Conservation (phyloP, 78 protist genomes). For the Chrysochromulina parva region DNA sequence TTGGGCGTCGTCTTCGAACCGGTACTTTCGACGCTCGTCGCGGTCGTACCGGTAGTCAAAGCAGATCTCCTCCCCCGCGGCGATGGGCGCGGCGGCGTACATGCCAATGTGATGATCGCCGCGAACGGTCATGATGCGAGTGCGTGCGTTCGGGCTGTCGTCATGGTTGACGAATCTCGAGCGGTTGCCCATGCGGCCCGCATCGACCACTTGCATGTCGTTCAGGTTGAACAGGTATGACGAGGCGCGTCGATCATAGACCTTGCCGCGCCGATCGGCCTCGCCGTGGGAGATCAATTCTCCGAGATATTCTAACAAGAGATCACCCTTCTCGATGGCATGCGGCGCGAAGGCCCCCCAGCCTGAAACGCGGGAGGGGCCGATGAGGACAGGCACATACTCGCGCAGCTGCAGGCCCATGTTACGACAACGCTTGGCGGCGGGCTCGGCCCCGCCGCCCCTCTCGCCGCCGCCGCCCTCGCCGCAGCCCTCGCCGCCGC, state of each 20-base stretch:
- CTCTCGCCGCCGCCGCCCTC: not conserved
- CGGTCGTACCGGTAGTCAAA: not conserved
- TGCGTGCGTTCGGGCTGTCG: not conserved
- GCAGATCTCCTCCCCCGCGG: not conserved
- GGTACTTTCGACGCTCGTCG: not conserved
- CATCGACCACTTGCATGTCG: not conserved
- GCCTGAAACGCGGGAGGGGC: not conserved
- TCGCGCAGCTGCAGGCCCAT: not conserved
- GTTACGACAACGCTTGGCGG: not conserved
- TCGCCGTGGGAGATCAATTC: conserved; percentile 29
- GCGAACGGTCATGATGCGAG: not conserved
- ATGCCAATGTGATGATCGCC: not conserved
- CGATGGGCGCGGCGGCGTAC: not conserved
- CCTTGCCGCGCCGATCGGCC: conserved; percentile 27
- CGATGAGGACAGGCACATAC: not conserved
- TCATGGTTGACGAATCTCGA: not conserved
- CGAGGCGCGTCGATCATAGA: not conserved
- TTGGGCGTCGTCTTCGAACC: not conserved
- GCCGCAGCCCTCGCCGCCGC: no score
- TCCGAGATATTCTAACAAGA: not conserved
- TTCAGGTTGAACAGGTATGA: conserved; percentile 4
- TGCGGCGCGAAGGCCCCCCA: not conserved
- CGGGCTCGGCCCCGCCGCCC: not conserved
- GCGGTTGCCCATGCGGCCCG: not conserved
- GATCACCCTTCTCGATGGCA: not conserved